Base-by-base conservation (phyloP, 495 filamentous ascomycete genomes). In the Penicillium taxi region DNA sequence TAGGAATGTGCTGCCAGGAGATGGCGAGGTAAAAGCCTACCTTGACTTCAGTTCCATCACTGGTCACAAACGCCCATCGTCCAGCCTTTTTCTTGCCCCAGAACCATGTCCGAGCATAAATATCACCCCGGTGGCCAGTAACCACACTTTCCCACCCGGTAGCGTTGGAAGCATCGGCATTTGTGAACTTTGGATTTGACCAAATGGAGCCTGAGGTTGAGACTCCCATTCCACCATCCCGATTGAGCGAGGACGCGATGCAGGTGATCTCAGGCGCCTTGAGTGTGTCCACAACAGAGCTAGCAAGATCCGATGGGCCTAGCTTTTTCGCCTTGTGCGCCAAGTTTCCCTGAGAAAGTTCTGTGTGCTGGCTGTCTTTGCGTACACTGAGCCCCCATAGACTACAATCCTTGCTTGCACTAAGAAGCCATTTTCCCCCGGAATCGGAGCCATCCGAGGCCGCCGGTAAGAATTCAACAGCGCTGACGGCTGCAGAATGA, bases 131-230 rank as follows among this genome's bases (percentile, higher is more conserved):
- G 58, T 99, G 91, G n/a, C 85, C 89, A 8, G 91, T 99, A 1
- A 99, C 73, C 11, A 99, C 77, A 51, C 88, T 95, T 55, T 96
- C 93, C 90, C 91, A 96, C 9, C 91, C 91, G 2, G 87, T 91
- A 50, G 74, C 75, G 26, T 74, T 77, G 32, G 77, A 83, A 33
- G 73, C 65, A 37, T 74, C 70, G 39, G 77, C 78, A 38, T 58
- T 67, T 14, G 73, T 69, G 16, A 42, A 45, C 45, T 69, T 73
- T 7, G 72, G 70, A 54, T 86, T 89, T 31, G 84, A 77, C 87
- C 88, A 94, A 15, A 90, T 72, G 2, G 73, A 61, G 24, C 73
- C 80, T 5, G 84, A 80, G 9, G 78, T 76, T 38, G 81, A 62
- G 19, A 80, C 75, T 20, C 87, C 87, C 53, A 94, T 94, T 13